A percentile compares a stretch with the other conserved stretches of the same genome.
Evolutionary conservation across 208 protist genomes (phyloP).

Genomic region (Trypanosoma vivax): DNA sequence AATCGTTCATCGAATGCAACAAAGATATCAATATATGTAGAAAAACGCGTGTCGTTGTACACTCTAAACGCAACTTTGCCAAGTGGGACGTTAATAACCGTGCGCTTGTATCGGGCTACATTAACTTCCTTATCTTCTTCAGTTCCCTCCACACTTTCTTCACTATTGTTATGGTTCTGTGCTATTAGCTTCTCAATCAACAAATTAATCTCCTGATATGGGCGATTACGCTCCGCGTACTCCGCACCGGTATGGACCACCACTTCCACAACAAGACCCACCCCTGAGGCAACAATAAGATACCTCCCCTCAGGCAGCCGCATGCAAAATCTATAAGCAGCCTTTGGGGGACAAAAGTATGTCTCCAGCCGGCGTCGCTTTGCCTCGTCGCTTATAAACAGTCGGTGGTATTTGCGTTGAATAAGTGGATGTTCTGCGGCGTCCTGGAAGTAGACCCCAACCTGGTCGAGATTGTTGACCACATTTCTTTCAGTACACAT

Average conservation of each 20-base stretch:
- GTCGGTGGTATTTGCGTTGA: constrained; percentile 51
- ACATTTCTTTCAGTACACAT: constrained; percentile 70
- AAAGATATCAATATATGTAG: constrained; percentile 67
- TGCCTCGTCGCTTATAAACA: constrained; percentile 58
- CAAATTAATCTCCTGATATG: constrained; percentile 22
- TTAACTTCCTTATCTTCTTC: not conserved
- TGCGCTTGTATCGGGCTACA: not conserved
- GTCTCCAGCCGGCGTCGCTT: constrained; percentile 42
- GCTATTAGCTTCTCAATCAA: constrained; percentile 9
- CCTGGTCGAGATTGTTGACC: constrained; percentile 37
- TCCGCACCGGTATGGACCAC: constrained; percentile 45
- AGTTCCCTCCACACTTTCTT: not conserved
- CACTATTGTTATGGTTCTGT: not conserved
- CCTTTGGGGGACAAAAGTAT: constrained; percentile 64
- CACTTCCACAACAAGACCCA: constrained; percentile 48
- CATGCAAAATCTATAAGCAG: constrained; percentile 42
- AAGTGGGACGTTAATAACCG: constrained; percentile 40
- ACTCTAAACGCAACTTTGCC: constrained; percentile 72
- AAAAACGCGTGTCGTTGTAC: constrained; percentile 60
- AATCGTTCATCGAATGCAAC: constrained; percentile 58
- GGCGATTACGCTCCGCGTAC: constrained; percentile 28
- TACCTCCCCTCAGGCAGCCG: constrained; percentile 53
- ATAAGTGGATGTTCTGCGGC: constrained; percentile 29
- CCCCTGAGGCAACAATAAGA: constrained; percentile 53
- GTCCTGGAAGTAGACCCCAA: constrained; percentile 69